These are phyloP conservation scores for Eucalyptus decipiens DNA, from an alignment of 345 rosid genomes.

Conservation along the genomic window DNA sequence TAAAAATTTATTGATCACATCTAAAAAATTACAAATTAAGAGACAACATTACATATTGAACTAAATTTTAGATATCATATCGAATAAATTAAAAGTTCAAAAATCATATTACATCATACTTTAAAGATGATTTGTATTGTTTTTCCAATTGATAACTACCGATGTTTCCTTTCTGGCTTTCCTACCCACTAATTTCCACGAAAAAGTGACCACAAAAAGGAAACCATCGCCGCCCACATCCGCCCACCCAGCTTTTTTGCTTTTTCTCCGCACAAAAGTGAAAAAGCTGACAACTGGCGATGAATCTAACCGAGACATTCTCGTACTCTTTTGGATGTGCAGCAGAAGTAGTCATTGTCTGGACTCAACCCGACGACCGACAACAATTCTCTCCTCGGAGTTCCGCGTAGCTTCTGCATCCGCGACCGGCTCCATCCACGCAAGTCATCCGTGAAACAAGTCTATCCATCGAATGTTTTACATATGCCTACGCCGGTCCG, in stretches of 20 bases:
- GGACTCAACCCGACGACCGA: neutral
- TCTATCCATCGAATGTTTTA: neutral
- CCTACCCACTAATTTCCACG: neutral
- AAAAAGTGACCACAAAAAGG: neutral
- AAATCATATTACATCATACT: rapidly evolving
- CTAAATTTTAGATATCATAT: rapidly evolving
- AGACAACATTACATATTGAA: rapidly evolving
- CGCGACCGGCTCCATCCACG: neutral
- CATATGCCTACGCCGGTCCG: neutral
- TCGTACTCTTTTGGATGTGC: neutral
- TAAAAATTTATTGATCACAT: rapidly evolving
- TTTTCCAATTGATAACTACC: neutral
- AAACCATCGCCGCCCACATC: neutral
- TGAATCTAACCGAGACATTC: neutral
- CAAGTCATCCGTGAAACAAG: neutral
- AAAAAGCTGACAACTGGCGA: neutral
- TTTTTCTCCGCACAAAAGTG: neutral
- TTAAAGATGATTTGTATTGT: too few species aligned
- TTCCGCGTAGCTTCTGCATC: neutral
- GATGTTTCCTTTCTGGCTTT: neutral
- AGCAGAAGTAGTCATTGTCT: neutral
- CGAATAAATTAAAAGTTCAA: rapidly evolving
- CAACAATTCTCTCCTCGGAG: neutral
- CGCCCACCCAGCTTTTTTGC: neutral
- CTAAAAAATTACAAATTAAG: too few species aligned